Evolutionary conservation across 805 yeast genomes (phyloP), one percentile per base, ranked within the genome.

Genomic region (Saccharomycopsis schoenii): DNA sequence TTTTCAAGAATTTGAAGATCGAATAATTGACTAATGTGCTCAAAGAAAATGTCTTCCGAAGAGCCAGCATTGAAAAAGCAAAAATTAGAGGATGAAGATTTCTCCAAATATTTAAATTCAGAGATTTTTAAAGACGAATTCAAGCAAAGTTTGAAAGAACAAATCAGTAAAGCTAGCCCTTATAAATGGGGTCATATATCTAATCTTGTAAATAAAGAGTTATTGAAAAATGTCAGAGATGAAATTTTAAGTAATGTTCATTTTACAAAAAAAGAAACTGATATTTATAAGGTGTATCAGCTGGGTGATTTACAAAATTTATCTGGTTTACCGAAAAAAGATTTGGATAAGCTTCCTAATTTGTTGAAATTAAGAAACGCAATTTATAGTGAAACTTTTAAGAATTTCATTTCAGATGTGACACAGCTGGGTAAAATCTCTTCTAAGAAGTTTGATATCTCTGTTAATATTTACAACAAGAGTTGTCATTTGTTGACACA

Each of bases 191-290:
- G 98, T 1, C 84, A 91, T 14, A 86, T 94, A 56, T 77, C 76
- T 24, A 80, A 84, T 40, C 75, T 94, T 56, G 78, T 94, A 50
- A 83, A 92, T 69, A 96, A 93, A 65, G 81, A 83, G 1, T 74
- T 96, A 43, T 74, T 94, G 59, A 76, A 94, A 64, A 79, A 81
- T 37, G 98, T 96, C 1, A 80, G 98, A 57, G 82, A 82, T 61
- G 99, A 94, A 71, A 91, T 96, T 29, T 80, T 89, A 65, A 74
- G 78, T 1, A 87, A 91, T 68, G 86, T 94, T 64, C 94, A 89
- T 54, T 94, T 96, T 77, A 91, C 98, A 10, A 83, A 85, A 67
- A 94, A 96, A 72, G 99, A 96, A 72, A 94, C 99, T 0, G 99
- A 94, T 70, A 94, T 94, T 65, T 94, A 94, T 73, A 92, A 89